Percentiles rank a stretch among this genome's conserved stretches.
phyloP scores from a whole-genome alignment of 768 basidiomycete genomes.

The Crucibulum laeve region DNA sequence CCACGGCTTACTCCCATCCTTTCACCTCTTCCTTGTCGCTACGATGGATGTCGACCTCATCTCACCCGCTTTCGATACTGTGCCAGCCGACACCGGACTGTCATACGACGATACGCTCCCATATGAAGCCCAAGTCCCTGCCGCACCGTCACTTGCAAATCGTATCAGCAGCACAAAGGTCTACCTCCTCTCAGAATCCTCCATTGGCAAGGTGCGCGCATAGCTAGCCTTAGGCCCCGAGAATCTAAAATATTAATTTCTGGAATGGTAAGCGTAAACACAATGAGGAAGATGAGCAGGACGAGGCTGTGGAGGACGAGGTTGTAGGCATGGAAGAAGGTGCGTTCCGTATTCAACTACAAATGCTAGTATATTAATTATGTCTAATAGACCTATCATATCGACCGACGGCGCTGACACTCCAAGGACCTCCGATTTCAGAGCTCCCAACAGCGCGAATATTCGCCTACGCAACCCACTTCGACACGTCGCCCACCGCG shows the following conservation, averaged over 20 bases:
- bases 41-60: background rate
- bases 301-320: slow-evolving; percentile 27
- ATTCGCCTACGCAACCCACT: slow-evolving; percentile 80
- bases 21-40: background rate
- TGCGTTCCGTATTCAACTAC: slow-evolving; percentile 7
- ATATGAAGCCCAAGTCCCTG: slow-evolving; percentile 54
- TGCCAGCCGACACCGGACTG: too few relatives aligned
- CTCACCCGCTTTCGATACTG: background rate
- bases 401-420: slow-evolving; percentile 64
- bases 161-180: slow-evolving; percentile 73
- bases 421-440: slow-evolving; percentile 70
- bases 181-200: slow-evolving; percentile 71
- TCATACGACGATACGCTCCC: slow-evolving; percentile 54
- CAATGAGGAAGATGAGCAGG: slow-evolving; percentile 27
- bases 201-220: slow-evolving; percentile 67
- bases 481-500: slow-evolving; percentile 67
- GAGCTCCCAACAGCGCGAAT: slow-evolving; percentile 72
- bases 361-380: background rate
- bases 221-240: background rate
- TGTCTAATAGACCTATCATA: slow-evolving; percentile 35
- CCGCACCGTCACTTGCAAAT: slow-evolving; percentile 44
- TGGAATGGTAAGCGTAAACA: slow-evolving; percentile 48
- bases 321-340: slow-evolving; percentile 33
- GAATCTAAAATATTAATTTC: slow-evolving; percentile 1
- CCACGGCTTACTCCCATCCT: too few relatives aligned